Evolutionary conservation across 345 rosid species (phyloP), one percentile per base, ranked within the genome.

Genomic region (Lenwebbia sp.): DNA sequence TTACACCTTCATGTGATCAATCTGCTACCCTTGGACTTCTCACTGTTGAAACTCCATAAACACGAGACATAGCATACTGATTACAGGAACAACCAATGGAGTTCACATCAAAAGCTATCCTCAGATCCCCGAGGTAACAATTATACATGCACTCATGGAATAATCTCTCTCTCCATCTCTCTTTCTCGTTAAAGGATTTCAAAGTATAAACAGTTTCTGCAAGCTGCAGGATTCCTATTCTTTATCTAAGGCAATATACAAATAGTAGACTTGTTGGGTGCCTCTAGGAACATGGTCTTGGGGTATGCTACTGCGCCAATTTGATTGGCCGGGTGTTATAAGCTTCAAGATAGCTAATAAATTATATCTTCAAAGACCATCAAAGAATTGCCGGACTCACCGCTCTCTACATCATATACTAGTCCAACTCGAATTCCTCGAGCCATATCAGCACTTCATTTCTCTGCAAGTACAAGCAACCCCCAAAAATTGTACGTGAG

Each of bases 381-480:
- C n/a, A 33, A 33, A 49, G 58, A 85, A 50, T 49, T 65, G 76
- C 51, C 19, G 9, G 5, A 75, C 49, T 75, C 33, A 44, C 28
- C 33, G 76, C 44, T 30, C 7, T 0, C 13, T 62, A 30, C 75
- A 2, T 70, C 44, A 33, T 4, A 19, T 33, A 19, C 47, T 37
- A 70, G 0, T 86, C 86, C 33, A 86, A 26, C 56, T 82, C 4
- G 78, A 82, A 86, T 23, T 86, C 84, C 83, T 86, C 87, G 22
- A 81, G 85, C 87, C 87, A 86, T 57, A 86, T 81, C 82, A 86
- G 75, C 53, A 82, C 84, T 83, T 83, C 84, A 28, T 50, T 83
- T 49, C 57, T 82, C 84, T 44, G 84, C 84, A 82, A 54, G 44
- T 9, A 49, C 83, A 49, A 82, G 54, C 41, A 83, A 74, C 33